phyloP scores from a whole-genome alignment of 306 rosid species.

The Rubus idaeus region DNA sequence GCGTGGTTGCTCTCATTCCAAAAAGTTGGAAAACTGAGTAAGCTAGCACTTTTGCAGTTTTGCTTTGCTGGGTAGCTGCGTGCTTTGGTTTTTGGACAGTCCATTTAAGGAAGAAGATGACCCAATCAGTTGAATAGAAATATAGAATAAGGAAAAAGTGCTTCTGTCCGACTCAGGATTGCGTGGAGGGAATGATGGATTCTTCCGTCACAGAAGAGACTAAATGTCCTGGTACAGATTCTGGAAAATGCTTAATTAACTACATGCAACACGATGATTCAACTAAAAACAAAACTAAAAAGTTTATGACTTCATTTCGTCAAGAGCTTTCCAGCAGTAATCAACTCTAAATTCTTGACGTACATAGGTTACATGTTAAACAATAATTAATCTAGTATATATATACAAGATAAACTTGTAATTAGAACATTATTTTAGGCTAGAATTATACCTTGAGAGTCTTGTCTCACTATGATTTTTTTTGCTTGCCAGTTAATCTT shows the following conservation, averaged over 20 bases:
- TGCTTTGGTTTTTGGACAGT: constrained; percentile 14
- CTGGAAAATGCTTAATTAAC: not conserved
- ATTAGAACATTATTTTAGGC: too few species aligned
- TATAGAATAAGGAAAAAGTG: constrained; percentile 33
- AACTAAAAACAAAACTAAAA: too few species aligned
- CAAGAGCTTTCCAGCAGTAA: too few species aligned
- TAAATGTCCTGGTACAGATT: not conserved
- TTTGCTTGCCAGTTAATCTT: too few species aligned
- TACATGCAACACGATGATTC: too few species aligned
- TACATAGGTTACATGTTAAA: too few species aligned
- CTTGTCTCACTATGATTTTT: too few species aligned
- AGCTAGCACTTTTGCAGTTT: constrained; percentile 42
- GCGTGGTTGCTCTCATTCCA: constrained; percentile 21
- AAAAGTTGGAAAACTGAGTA: constrained; percentile 25
- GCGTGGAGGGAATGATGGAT: constrained; percentile 36
- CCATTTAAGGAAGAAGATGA: constrained; percentile 34
- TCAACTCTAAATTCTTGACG: too few species aligned
- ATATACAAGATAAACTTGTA: too few species aligned
- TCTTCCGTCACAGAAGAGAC: not conserved
- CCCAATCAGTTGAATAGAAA: constrained; percentile 32
- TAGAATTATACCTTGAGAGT: too few species aligned
- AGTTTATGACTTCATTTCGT: too few species aligned
- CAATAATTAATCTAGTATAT: too few species aligned
- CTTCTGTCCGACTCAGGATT: constrained; percentile 56
- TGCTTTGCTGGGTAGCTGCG: not conserved